These are phyloP conservation scores for Endothia cerciana DNA, from an alignment of 2,329 filamentous ascomycete species.

Conservation along the genomic window DNA sequence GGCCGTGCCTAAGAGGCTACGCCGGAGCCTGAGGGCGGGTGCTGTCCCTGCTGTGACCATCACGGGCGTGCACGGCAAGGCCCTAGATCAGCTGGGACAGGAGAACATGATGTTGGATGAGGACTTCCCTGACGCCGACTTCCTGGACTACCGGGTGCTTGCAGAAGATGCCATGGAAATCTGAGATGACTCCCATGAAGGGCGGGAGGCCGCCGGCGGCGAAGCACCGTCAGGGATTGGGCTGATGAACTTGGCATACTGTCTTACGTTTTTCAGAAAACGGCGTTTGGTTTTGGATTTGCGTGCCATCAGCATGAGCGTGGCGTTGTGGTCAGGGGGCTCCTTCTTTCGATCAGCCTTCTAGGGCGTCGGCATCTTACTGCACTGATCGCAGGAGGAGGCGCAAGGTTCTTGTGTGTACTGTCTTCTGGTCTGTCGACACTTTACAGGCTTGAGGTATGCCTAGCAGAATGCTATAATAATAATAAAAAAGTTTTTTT, in stretches of 20 bases:
- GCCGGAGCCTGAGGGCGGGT: slow-evolving; percentile 28
- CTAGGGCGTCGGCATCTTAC: neutral
- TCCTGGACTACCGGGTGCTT: slow-evolving; percentile 51
- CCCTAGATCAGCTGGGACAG: slow-evolving; percentile 41
- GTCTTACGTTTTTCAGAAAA: slow-evolving; percentile 3
- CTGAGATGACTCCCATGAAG: slow-evolving; percentile 22
- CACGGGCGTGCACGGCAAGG: slow-evolving; percentile 18
- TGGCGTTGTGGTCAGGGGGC: slow-evolving; percentile 17
- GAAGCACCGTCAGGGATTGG: neutral
- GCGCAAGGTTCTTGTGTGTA: neutral
- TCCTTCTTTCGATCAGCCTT: neutral
- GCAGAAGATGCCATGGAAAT: slow-evolving; percentile 47
- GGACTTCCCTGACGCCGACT: slow-evolving; percentile 73
- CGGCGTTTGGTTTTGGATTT: slow-evolving; percentile 13
- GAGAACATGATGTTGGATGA: slow-evolving; percentile 49
- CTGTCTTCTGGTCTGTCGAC: no score
- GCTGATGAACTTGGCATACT: neutral
- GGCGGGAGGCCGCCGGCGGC: no score
- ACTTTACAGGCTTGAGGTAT: neutral
- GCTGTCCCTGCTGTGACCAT: slow-evolving; percentile 33
- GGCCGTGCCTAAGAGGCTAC: slow-evolving; percentile 47
- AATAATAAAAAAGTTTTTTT: no score
- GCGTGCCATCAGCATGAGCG: slow-evolving; percentile 22
- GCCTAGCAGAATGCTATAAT: neutral
- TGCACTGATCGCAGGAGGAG: neutral